Evolutionary conservation across 257 asterid genomes (phyloP), one percentile per base, ranked within the genome.

Genomic region (Anisodus tanguticus): DNA sequence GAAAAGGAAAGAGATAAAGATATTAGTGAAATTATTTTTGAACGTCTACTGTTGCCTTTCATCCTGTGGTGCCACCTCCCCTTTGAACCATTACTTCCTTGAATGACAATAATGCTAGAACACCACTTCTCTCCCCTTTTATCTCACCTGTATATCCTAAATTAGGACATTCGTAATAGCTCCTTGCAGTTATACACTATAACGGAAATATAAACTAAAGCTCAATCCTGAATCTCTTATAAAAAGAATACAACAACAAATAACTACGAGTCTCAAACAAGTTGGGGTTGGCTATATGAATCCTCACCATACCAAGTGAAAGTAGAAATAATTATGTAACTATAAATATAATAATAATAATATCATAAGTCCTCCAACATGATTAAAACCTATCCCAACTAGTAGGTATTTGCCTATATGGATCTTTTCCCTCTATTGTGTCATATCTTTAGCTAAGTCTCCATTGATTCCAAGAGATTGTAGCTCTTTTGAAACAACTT

Each of bases 121-220:
- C 22, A 76, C 16, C n/a, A 51, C 81, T 74, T 74, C 10, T 76
- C 22, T 49, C 45, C 8, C 13, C n/a, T 51, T 76, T 22, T 76
- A 12, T 49, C 43, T 22, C 37, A 49, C 63, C 8, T 76, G 81
- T 22, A 3, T 74, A 76, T 51, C 4, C 62, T 51, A 76, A 22
- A 12, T 15, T 49, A 76, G 81, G 45, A 51, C 45, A 4, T 76
- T 2, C 7, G 4, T 31, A 51, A 35, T 51, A 76, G 47, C 26
- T 76, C 81, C 22, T 76, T 76, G 77, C 13, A 22, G 16, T 72
- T 47, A n/a, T 51, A 47, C 41, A 10, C 1, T 11, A 49, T 45
- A 19, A 47, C 19, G 22, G 62, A 26, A 76, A 26, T 76, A 76
- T 76, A 47, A 49, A 22, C 81, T 76, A 22, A 76, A 76, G 81